Base-by-base conservation (phyloP, 2,329 filamentous ascomycete species). In the Fusarium proliferatum region DNA sequence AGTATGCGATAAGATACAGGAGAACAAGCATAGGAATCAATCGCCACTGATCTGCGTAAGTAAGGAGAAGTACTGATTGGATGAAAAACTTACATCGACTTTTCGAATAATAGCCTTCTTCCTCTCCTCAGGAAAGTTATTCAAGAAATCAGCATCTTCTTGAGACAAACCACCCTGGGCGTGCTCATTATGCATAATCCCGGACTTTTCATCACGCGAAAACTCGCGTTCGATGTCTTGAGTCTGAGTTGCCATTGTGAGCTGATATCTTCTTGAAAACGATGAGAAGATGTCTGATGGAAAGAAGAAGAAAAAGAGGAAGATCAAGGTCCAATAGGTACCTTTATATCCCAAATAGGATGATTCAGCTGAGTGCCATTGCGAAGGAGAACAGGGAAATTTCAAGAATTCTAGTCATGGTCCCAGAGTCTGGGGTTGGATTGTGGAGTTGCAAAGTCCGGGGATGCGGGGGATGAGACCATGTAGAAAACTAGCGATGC, bases 171-270 rank as follows among this genome's bases (percentile, higher is more conserved):
- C 64, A 15, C 43, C 36, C 2, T 33, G 41, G 7, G 26, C 30
- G 19, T 72, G 66, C 56, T 81, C 79, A 12, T 58, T 46, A 36
- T 80, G 80, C n/a, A 67, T 58, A 12, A 69, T 65, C 2, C 64
- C 67, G 23, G 70, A 57, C 49, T 81, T 80, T 42, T 79, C 78
- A 12, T 72, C 63, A 9, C 55, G 70, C 15, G 72, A 55, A 33
- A 60, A 56, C 51, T 67, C 62, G 5, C 71, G 71, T 69, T 81
- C 79, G 19, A 80, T 42, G 19, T 81, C 79, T 12, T 34, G 55
- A 34, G 61, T 66, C 23, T 66, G 70, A 30, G 38, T 43, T 30
- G 69, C 36, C 70, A 72, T 72, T 39, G 46, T 23, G 26, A 55
- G n/a, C n/a, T 72, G 43, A 58, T 58, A 46, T 67, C 43, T 51